Evolutionary conservation across 1,139 yeast species (phyloP).

Genomic region (Ashbya aceris): DNA sequence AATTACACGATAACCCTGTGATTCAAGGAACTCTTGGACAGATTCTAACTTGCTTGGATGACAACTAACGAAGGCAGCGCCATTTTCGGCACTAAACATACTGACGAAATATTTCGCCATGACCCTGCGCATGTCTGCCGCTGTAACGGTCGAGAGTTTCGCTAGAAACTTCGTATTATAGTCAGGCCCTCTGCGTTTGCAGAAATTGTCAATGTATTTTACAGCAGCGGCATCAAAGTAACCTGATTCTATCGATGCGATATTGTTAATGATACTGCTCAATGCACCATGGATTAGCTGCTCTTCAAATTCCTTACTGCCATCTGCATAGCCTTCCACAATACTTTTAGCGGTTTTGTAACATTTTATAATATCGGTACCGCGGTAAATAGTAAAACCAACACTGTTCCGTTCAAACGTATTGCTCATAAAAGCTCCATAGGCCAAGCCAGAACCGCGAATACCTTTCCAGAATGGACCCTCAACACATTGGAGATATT

Average conservation of each 20-base stretch:
- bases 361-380: constrained; percentile 73
- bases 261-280: constrained; percentile 59
- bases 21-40: constrained; percentile 40
- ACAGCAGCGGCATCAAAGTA: constrained; percentile 53
- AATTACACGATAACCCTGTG: constrained; percentile 51
- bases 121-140: constrained; percentile 46
- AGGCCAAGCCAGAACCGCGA: constrained; percentile 91
- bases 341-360: constrained; percentile 58
- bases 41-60: constrained; percentile 55
- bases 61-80: constrained; percentile 62
- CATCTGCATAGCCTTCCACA: constrained; percentile 52
- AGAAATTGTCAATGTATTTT: constrained; percentile 55
- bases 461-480: constrained; percentile 98
- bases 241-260: constrained; percentile 60
- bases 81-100: constrained; percentile 46
- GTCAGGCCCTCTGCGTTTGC: constrained; percentile 63
- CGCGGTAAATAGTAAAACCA: constrained; percentile 64
- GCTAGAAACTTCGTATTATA: constrained; percentile 43
- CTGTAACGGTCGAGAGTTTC: constrained; percentile 43
- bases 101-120: constrained; percentile 53
- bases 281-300: constrained; percentile 61
- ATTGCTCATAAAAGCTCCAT: constrained; percentile 63
- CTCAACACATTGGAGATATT: constrained; percentile 76
- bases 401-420: constrained; percentile 61
- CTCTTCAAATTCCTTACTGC: constrained; percentile 45